Evolutionary conservation across 345 rosid genomes (phyloP).

Genomic region (Excoecaria cochinchinensis): DNA sequence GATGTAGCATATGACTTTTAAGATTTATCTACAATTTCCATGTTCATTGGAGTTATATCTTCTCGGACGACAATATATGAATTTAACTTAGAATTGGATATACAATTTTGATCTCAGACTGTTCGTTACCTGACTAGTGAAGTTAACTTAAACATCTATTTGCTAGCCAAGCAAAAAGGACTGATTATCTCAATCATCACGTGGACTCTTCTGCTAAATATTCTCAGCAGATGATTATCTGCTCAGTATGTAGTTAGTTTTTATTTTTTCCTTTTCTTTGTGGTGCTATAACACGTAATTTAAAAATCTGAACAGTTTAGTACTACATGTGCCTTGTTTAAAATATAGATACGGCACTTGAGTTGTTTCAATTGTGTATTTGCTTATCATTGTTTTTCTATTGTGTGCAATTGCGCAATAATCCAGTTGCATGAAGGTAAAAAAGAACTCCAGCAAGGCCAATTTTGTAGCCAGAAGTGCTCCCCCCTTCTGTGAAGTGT

Average conservation of each 20-base stretch:
- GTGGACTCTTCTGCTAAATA: background rate
- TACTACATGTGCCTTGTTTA: background rate
- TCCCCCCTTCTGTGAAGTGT: slow-evolving; percentile 58
- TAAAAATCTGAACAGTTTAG: background rate
- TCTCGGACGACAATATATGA: background rate
- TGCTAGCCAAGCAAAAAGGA: background rate
- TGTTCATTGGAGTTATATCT: background rate
- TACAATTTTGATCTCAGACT: background rate
- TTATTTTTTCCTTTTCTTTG: too few relatives aligned
- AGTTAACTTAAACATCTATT: background rate
- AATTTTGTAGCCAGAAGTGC: slow-evolving; percentile 47
- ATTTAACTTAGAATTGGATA: background rate
- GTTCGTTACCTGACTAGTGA: background rate
- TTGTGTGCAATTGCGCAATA: slow-evolving; percentile 12
- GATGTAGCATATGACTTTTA: too few relatives aligned
- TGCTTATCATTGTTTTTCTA: background rate
- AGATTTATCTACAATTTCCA: too few relatives aligned
- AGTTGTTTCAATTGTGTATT: background rate
- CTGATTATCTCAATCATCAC: background rate
- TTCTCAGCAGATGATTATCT: background rate
- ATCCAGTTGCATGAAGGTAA: slow-evolving; percentile 52
- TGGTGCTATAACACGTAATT: too few relatives aligned
- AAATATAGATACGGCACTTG: background rate
- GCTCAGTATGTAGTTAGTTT: background rate
- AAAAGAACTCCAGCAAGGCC: slow-evolving; percentile 49